Conservation (phyloP, 495 filamentous ascomycete species). For the Penicillium pulvis region DNA sequence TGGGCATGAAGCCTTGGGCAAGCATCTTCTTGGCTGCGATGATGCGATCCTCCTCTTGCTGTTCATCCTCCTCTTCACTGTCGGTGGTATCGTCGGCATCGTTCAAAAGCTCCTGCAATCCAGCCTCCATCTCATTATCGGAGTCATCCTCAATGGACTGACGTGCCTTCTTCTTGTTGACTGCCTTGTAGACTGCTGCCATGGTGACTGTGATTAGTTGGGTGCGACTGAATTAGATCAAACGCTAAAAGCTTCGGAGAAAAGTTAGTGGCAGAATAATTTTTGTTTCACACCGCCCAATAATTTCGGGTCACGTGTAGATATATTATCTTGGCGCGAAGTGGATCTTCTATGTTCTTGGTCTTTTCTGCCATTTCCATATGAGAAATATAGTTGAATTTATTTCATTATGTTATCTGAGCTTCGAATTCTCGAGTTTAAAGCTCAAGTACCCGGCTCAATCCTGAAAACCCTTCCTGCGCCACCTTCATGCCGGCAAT, state of each 20-base stretch:
- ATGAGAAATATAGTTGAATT: too few species aligned
- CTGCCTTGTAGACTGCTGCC: slow-evolving; percentile 91
- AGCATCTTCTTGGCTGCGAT: slow-evolving; percentile 43
- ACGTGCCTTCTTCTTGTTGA: slow-evolving; percentile 66
- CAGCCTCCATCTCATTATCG: slow-evolving; percentile 34
- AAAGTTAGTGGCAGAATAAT: slow-evolving; percentile 49
- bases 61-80: slow-evolving; percentile 52
- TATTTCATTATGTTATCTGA: too few species aligned
- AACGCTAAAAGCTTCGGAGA: slow-evolving; percentile 26
- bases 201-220: slow-evolving; percentile 51
- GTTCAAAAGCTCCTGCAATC: slow-evolving; percentile 44
- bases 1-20: slow-evolving; percentile 48
- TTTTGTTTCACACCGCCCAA: slow-evolving; percentile 40
- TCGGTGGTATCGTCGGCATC: slow-evolving; percentile 49
- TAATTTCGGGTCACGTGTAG: slow-evolving; percentile 27
- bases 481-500: slow-evolving; percentile 69
- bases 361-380: too few species aligned
- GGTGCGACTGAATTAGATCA: slow-evolving; percentile 13
- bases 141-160: slow-evolving; percentile 37
- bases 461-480: slow-evolving; percentile 64
- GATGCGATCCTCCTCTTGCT: slow-evolving; percentile 34
- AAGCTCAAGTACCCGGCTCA: slow-evolving; percentile 36
- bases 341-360: not conserved
- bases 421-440: not conserved
- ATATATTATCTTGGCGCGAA: slow-evolving; percentile 4